phyloP scores from a whole-genome alignment of 345 rosid genomes.

The Hirschfeldia incana region DNA sequence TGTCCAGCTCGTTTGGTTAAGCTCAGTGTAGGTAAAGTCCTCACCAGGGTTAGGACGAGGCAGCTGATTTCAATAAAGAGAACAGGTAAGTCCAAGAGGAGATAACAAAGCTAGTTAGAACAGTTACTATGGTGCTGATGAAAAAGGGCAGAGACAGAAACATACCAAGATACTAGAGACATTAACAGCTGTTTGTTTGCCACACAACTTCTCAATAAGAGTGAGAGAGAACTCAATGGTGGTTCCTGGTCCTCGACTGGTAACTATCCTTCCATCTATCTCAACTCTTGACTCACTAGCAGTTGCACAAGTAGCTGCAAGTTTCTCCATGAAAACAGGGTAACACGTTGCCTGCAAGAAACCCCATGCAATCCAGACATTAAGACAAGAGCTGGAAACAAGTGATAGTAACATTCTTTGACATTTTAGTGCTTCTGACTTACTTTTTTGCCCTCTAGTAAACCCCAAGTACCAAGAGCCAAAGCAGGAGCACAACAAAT shows the following conservation, averaged over 20 bases:
- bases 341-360: slow-evolving; percentile 76
- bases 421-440: neutral
- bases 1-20: slow-evolving; percentile 73
- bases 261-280: slow-evolving; percentile 66
- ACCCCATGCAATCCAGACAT: neutral
- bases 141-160: slow-evolving; percentile 5
- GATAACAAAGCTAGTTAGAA: neutral
- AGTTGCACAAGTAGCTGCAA: slow-evolving; percentile 55
- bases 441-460: slow-evolving; percentile 82
- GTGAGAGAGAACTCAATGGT: slow-evolving; percentile 81
- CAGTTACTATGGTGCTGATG: neutral
- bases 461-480: slow-evolving; percentile 85
- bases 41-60: slow-evolving; percentile 77
- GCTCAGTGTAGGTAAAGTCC: slow-evolving; percentile 65
- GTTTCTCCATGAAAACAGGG: slow-evolving; percentile 83
- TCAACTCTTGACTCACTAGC: slow-evolving; percentile 87
- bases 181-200: slow-evolving; percentile 73
- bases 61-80: slow-evolving; percentile 48
- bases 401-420: neutral
- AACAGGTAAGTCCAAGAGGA: slow-evolving; percentile 2
- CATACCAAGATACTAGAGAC: slow-evolving; percentile 76
- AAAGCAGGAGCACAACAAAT: slow-evolving; percentile 93
- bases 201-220: slow-evolving; percentile 68
- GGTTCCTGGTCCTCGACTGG: slow-evolving; percentile 90
- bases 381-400: neutral